These are phyloP conservation scores for Phialophora expanda DNA, from an alignment of 2,329 filamentous ascomycete species.

Conservation along the genomic window DNA sequence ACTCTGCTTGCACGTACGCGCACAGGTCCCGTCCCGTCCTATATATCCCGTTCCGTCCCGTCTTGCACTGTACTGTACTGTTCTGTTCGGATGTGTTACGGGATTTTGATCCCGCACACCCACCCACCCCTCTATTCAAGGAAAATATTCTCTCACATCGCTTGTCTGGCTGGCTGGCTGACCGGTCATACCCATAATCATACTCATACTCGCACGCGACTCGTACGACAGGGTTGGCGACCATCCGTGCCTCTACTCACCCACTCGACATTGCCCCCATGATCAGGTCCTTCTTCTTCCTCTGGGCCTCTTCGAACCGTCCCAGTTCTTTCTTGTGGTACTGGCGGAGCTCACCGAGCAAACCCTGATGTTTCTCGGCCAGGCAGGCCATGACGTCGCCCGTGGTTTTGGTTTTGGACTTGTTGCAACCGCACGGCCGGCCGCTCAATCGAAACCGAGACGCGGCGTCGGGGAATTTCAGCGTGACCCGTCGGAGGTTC, in stretches of 20 bases:
- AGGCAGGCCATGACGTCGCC: background rate
- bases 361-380: background rate
- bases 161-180: too few relatives aligned
- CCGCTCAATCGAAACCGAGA: constrained; percentile 2
- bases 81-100: too few relatives aligned
- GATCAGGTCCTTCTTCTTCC: background rate
- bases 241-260: background rate
- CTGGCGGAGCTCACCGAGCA: constrained; percentile 1
- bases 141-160: too few relatives aligned
- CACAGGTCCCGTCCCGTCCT: too few relatives aligned
- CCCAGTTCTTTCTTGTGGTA: constrained; percentile 4
- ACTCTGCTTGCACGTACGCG: too few relatives aligned
- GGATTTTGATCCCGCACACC: too few relatives aligned
- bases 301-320: background rate
- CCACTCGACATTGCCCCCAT: background rate
- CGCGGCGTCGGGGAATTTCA: background rate
- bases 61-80: too few relatives aligned
- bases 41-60: too few relatives aligned
- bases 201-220: too few relatives aligned
- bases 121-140: too few relatives aligned
- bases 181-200: too few relatives aligned
- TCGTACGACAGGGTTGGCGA: background rate
- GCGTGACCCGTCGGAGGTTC: background rate
- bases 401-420: constrained; percentile 3
- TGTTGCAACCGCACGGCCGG: constrained; percentile 1